Evolutionary conservation across 345 rosid species (phyloP), one percentile per base, ranked within the genome.

Genomic region (Moricandia moricandioides): DNA sequence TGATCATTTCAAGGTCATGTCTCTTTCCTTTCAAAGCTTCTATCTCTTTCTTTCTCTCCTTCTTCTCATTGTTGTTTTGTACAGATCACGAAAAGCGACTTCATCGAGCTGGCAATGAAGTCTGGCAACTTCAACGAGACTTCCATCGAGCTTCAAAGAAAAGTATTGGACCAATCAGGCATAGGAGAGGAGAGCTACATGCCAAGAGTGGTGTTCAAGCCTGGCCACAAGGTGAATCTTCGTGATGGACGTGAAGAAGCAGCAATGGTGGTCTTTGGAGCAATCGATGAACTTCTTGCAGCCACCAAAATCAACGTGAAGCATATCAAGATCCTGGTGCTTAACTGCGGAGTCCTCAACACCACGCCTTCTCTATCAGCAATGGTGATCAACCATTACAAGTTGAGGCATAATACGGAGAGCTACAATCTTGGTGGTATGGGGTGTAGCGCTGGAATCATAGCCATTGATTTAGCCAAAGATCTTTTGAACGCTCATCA

Each of bases 351-450:
- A 56, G 81, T 88, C 16, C 85, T 91, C 12, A 89, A 87, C 59
- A 84, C 96, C 0, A 86, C 91, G 0, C 93, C 96, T 0, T 89
- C 91, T 17, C 77, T 88, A 11, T 85, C 97, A 0, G 78, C 96
- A 27, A 89, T 85, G 93, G 76, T 91, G 11, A 86, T 91, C 40
- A 91, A 89, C 67, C 89, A 84, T 72, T 91, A 86, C 70, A 91
- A 88, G 80, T 83, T 89, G 27, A 62, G 84, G 71, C 90, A 88
- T 14, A 72, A 86, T 65, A 83, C 89, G 52, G 83, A 80, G 49
- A 89, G 87, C 86, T 89, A 82, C 83, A 89, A 89, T 67, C 86
- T 91, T 12, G 93, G 91, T 29, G 97, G 93, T 10, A 91, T 88
- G 97, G 91, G 96, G 0, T 89, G 97, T 35, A 75, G 91, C 9